These are phyloP conservation scores for Microstroma glucosiphilum DNA, from an alignment of 1,284 basidiomycete genomes.

Conservation along the genomic window DNA sequence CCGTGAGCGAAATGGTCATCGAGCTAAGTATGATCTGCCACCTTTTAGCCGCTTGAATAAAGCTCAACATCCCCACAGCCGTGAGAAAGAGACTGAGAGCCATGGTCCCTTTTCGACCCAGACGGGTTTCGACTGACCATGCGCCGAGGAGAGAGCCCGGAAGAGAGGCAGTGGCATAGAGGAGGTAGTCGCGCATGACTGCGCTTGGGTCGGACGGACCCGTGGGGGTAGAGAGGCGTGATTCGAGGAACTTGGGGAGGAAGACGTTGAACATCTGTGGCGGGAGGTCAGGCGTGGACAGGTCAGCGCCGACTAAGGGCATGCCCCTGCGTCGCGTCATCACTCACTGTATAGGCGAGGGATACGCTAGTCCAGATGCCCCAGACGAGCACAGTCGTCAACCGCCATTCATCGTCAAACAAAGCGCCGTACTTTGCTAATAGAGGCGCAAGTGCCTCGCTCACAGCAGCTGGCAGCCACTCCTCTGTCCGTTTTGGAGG, in stretches of 20 bases:
- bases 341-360: slow-evolving; percentile 62
- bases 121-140: slow-evolving; percentile 70
- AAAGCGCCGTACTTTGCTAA: slow-evolving; percentile 60
- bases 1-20: slow-evolving; percentile 26
- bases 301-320: too few species aligned
- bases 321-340: too few species aligned
- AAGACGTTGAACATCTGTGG: slow-evolving; percentile 84
- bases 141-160: slow-evolving; percentile 67
- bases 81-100: slow-evolving; percentile 30
- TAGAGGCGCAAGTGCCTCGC: not conserved
- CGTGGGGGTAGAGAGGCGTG: slow-evolving; percentile 34
- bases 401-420: slow-evolving; percentile 71
- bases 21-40: slow-evolving; percentile 18
- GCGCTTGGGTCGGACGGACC: not conserved
- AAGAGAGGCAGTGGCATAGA: slow-evolving; percentile 39
- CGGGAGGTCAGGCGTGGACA: too few species aligned
- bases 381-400: slow-evolving; percentile 65
- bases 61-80: slow-evolving; percentile 27
- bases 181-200: slow-evolving; percentile 29
- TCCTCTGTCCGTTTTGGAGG: not conserved
- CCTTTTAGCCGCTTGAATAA: slow-evolving; percentile 22
- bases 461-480: not conserved
- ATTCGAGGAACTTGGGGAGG: slow-evolving; percentile 81
- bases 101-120: slow-evolving; percentile 69
- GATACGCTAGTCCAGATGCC: slow-evolving; percentile 41